Percentiles rank a stretch among this genome's conserved stretches.
phyloP scores from a whole-genome alignment of 768 basidiomycete genomes.

The Trichaptum fuscoviolaceum region DNA sequence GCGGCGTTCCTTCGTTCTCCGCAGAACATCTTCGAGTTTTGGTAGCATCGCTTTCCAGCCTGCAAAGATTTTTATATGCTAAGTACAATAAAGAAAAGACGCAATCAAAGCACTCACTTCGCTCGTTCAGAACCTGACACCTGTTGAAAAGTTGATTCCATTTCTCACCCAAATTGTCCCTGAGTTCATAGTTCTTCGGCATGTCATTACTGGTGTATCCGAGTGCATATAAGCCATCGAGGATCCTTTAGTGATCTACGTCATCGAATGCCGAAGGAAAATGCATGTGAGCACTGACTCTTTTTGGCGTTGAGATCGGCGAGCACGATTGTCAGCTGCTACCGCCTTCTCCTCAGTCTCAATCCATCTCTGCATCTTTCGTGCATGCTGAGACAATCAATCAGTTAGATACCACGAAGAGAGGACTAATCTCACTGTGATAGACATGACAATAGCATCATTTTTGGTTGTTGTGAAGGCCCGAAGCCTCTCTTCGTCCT shows the following conservation, averaged over 20 bases:
- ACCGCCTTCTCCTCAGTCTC: background rate
- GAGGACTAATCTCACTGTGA: background rate
- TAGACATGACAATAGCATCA: background rate
- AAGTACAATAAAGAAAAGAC: no score
- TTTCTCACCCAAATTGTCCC: background rate
- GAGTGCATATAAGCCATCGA: background rate
- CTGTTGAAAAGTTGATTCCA: background rate
- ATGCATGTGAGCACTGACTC: background rate
- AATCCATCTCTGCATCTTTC: background rate
- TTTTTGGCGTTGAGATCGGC: background rate
- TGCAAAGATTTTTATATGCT: background rate
- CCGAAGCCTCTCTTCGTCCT: background rate
- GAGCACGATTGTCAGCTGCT: background rate
- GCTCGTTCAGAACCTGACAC: background rate
- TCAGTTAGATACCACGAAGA: background rate
- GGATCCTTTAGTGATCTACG: background rate
- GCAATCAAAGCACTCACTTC: background rate
- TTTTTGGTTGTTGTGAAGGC: background rate
- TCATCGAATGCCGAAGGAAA: background rate
- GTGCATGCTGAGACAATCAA: background rate
- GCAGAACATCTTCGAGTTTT: background rate
- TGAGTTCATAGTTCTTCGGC: no score
- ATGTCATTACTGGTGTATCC: background rate
- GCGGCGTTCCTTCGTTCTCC: background rate
- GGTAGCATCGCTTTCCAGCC: background rate